These are phyloP conservation scores for Phytophthora nicotianae DNA, from an alignment of 352 stramenopile species.

Conservation along the genomic window DNA sequence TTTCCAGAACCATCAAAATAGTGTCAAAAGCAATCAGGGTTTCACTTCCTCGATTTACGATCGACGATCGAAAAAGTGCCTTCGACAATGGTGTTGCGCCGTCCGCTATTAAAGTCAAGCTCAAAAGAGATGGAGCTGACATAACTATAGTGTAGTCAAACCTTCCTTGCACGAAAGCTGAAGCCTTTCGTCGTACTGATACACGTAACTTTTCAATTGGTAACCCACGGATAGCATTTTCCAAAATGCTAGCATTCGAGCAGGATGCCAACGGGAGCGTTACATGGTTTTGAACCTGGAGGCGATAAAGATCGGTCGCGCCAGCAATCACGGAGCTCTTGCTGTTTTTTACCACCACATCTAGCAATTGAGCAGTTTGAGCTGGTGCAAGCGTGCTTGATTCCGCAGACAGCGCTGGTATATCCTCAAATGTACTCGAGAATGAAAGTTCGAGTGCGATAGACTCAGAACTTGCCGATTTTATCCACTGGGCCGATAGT, in stretches of 20 bases:
- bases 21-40: conserved; percentile 8
- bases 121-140: background rate
- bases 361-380: background rate
- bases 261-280: conserved; percentile 1
- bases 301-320: background rate
- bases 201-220: background rate
- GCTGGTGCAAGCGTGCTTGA: background rate
- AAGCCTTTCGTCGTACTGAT: conserved; percentile 1
- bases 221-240: conserved; percentile 1
- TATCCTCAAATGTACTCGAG: background rate
- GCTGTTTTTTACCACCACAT: background rate
- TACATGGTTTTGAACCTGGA: background rate
- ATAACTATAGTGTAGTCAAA: background rate
- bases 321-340: background rate
- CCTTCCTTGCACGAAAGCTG: background rate
- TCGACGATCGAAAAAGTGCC: conserved; percentile 6
- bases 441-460: background rate
- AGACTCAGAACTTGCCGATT: background rate
- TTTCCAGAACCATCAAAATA: conserved; percentile 24
- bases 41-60: conserved; percentile 7
- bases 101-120: background rate
- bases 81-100: conserved; percentile 1
- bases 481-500: background rate
- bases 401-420: background rate
- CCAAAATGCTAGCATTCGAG: background rate